These are phyloP conservation scores for Corylus heterophylla DNA, from an alignment of 306 rosid genomes.

Conservation along the genomic window DNA sequence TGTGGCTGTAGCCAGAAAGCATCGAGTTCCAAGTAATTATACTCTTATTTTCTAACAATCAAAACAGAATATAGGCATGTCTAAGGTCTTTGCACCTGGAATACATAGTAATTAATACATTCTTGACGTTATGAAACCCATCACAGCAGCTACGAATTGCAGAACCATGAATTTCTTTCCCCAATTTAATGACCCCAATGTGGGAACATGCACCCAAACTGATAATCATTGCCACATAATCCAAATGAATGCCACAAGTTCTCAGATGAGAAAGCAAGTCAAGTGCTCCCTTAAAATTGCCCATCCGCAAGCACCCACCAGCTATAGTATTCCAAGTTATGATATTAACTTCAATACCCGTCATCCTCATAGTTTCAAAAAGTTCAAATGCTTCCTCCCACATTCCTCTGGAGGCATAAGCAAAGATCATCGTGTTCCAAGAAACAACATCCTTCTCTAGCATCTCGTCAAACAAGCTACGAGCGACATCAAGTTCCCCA, in stretches of 20 bases:
- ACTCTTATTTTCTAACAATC: slow-evolving; percentile 46
- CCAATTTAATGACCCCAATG: slow-evolving; percentile 63
- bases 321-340: slow-evolving; percentile 78
- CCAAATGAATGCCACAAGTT: slow-evolving; percentile 46
- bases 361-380: slow-evolving; percentile 52
- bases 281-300: slow-evolving; percentile 51
- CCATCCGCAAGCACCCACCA: slow-evolving; percentile 64
- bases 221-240: slow-evolving; percentile 58
- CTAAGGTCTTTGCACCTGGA: slow-evolving; percentile 73
- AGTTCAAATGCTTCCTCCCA: slow-evolving; percentile 70
- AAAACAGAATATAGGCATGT: slow-evolving; percentile 62
- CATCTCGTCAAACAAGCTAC: slow-evolving; percentile 67
- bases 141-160: slow-evolving; percentile 51
- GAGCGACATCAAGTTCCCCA: slow-evolving; percentile 73
- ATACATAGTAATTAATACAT: slow-evolving; percentile 88
- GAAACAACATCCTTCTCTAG: slow-evolving; percentile 67
- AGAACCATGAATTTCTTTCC: slow-evolving; percentile 82
- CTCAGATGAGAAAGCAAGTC: slow-evolving; percentile 73
- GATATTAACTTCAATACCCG: slow-evolving; percentile 47
- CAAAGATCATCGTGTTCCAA: slow-evolving; percentile 76
- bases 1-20: slow-evolving; percentile 70
- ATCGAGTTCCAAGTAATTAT: slow-evolving; percentile 79
- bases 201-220: slow-evolving; percentile 82
- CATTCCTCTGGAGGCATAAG: slow-evolving; percentile 69
- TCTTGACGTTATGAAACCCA: slow-evolving; percentile 48